Evolutionary conservation across 2,329 filamentous ascomycete species (phyloP).

Genomic region (Aspergillus vadensis): DNA sequence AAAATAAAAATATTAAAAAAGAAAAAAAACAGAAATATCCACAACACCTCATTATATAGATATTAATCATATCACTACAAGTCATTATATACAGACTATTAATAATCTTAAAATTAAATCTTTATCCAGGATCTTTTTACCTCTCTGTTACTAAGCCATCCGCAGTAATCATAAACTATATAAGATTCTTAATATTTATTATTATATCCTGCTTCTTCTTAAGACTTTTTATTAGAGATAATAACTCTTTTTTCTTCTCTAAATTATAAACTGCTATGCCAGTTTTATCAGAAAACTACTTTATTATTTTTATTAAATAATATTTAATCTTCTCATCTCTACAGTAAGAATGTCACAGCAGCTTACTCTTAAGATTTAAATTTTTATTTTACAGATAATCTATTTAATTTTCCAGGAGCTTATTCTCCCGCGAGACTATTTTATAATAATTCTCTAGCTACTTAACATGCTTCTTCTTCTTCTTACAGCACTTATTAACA

Average conservation of each 20-base stretch:
- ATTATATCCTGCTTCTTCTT: neutral
- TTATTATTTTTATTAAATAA: conserved; percentile 42
- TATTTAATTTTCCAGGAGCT: conserved; percentile 36
- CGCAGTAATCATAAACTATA: neutral
- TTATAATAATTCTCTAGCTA: conserved; percentile 48
- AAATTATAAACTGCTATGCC: neutral
- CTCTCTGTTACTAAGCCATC: neutral
- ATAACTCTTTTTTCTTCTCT: neutral
- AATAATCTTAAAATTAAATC: neutral
- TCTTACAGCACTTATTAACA: conserved; percentile 62
- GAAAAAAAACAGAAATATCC: neutral
- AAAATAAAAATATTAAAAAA: too few relatives aligned
- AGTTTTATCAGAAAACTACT: conserved; percentile 17
- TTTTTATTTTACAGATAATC: conserved; percentile 40
- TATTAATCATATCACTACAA: neutral
- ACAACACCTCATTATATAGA: neutral
- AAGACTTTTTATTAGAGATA: too few relatives aligned
- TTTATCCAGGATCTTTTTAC: neutral
- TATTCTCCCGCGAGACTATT: conserved; percentile 18
- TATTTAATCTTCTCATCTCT: conserved; percentile 41
- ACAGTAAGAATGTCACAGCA: conserved; percentile 43
- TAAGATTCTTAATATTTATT: neutral
- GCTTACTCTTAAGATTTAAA: conserved; percentile 43
- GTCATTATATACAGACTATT: neutral
- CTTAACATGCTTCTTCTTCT: conserved; percentile 61